A percentile compares a stretch with the other conserved stretches of the same genome.
phyloP scores from a whole-genome alignment of 352 stramenopile genomes.

The Nothophytophthora sp. region DNA sequence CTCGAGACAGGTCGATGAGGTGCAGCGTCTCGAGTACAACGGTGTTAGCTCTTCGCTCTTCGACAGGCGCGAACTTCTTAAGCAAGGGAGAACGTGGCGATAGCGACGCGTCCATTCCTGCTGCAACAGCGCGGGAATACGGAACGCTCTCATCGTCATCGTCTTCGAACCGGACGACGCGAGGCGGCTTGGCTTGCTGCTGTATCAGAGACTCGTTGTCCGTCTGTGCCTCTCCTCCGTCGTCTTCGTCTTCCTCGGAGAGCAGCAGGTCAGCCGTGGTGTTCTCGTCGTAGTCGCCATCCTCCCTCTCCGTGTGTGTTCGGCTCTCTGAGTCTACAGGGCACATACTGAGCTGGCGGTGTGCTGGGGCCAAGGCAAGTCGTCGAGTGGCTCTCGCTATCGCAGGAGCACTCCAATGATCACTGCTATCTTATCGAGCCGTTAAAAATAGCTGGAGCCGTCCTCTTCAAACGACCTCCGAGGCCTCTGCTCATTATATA shows the following conservation, averaged over 20 bases:
- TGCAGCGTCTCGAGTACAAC: slow-evolving; percentile 63
- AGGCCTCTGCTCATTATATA: too few species aligned
- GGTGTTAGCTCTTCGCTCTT: slow-evolving; percentile 59
- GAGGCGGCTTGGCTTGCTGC: slow-evolving; percentile 1
- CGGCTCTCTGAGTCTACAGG: neutral
- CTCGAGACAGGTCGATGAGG: slow-evolving; percentile 59
- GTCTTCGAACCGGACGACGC: slow-evolving; percentile 18
- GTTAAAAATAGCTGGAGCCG: neutral
- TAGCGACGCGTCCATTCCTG: slow-evolving; percentile 8
- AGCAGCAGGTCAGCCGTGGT: slow-evolving; percentile 18
- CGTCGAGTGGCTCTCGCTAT: neutral
- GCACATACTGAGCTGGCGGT: slow-evolving; percentile 5
- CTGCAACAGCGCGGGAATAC: slow-evolving; percentile 6
- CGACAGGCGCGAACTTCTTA: slow-evolving; percentile 59
- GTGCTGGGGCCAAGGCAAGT: neutral
- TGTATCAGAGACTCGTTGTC: slow-evolving; percentile 1
- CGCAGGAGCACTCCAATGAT: neutral
- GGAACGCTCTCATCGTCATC: slow-evolving; percentile 1
- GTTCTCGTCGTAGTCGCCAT: slow-evolving; percentile 20
- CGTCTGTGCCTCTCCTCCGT: slow-evolving; percentile 2
- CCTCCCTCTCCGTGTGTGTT: neutral
- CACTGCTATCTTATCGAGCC: neutral
- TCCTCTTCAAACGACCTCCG: too few species aligned
- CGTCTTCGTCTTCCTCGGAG: slow-evolving; percentile 10
- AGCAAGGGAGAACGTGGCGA: slow-evolving; percentile 43